These are phyloP conservation scores for Eucalyptus coolabah DNA, from an alignment of 345 rosid species.

Conservation along the genomic window DNA sequence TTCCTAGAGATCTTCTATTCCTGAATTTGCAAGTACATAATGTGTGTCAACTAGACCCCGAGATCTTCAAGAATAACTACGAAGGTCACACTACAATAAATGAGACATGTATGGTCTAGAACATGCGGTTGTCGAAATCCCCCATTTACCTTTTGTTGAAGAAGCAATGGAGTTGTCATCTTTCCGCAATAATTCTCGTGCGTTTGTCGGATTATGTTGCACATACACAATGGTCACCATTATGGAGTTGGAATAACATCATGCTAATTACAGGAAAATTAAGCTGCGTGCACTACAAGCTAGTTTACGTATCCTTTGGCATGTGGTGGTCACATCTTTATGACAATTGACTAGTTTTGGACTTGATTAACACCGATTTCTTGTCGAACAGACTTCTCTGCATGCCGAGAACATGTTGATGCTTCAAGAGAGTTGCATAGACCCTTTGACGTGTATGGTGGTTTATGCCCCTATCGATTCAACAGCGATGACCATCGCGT, in stretches of 20 bases:
- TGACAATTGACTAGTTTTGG: not conserved
- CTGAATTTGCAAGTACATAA: not conserved
- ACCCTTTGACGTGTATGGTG: not conserved
- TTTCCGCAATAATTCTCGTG: not conserved
- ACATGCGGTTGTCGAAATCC: not conserved
- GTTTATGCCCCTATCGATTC: too few species aligned
- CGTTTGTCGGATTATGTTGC: not conserved
- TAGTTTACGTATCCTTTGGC: not conserved
- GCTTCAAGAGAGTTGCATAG: conserved; percentile 53
- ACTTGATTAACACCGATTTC: not conserved
- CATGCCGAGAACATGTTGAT: conserved; percentile 16
- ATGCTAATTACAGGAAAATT: not conserved
- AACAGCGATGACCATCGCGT: too few species aligned
- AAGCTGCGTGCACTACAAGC: not conserved
- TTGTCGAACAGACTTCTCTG: not conserved
- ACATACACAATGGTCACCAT: not conserved
- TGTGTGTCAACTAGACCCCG: not conserved
- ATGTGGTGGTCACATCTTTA: not conserved
- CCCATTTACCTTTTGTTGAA: not conserved
- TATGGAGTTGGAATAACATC: not conserved
- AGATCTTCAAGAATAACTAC: not conserved
- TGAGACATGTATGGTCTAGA: not conserved
- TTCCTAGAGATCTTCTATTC: not conserved
- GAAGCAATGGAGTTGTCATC: not conserved
- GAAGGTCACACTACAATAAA: not conserved